Conservation (phyloP, 306 rosid genomes). For the Vigna radiata region DNA sequence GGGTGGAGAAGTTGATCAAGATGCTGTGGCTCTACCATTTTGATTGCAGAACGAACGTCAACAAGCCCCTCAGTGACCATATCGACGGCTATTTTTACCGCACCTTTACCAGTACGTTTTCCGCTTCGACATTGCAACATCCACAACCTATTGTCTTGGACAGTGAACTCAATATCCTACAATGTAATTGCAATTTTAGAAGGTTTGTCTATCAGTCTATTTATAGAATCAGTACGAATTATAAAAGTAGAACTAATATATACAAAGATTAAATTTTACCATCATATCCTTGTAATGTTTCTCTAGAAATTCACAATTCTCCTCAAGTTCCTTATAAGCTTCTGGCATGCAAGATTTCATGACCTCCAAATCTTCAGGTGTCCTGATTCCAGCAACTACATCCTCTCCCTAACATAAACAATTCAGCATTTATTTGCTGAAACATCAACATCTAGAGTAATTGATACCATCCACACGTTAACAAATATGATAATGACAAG, state of each 20-base stretch:
- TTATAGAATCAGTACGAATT: not conserved
- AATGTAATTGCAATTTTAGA: not conserved
- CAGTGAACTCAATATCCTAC: slow-evolving; percentile 98
- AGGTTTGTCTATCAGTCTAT: slow-evolving; percentile 8
- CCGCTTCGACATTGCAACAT: slow-evolving; percentile 98
- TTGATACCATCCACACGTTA: not conserved
- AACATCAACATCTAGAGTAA: slow-evolving; percentile 25
- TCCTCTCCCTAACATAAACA: slow-evolving; percentile 83
- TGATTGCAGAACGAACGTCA: slow-evolving; percentile 71
- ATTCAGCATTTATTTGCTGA: slow-evolving; percentile 34
- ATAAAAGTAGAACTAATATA: not conserved
- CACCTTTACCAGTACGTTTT: slow-evolving; percentile 95
- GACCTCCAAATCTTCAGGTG: slow-evolving; percentile 82
- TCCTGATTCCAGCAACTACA: slow-evolving; percentile 97
- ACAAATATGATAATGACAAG: slow-evolving; percentile 22
- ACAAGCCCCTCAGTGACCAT: slow-evolving; percentile 89
- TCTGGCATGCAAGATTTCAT: slow-evolving; percentile 91
- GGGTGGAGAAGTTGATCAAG: slow-evolving; percentile 97
- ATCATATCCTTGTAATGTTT: slow-evolving; percentile 96
- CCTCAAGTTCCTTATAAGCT: slow-evolving; percentile 88
- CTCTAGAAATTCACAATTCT: slow-evolving; percentile 92
- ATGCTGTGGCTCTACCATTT: slow-evolving; percentile 96
- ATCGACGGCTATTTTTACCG: slow-evolving; percentile 91
- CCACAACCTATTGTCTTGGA: slow-evolving; percentile 95
- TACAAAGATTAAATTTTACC: slow-evolving; percentile 54